These are phyloP conservation scores for Mycena latifolia DNA, from an alignment of 768 basidiomycete species.

Conservation along the genomic window DNA sequence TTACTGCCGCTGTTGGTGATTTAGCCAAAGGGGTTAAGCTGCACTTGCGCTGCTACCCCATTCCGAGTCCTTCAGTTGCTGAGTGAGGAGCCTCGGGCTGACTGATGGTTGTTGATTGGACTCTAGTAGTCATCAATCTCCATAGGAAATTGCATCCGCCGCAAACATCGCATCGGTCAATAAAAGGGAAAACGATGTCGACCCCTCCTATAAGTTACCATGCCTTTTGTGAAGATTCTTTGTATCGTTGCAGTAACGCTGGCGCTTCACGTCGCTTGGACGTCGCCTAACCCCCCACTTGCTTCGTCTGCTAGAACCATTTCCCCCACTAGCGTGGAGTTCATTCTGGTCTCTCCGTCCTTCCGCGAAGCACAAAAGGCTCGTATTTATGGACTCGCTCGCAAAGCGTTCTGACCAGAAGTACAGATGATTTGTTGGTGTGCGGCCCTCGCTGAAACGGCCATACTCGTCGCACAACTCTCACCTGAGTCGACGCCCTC, in stretches of 20 bases:
- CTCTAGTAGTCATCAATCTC: too few relatives aligned
- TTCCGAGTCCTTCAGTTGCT: too few relatives aligned
- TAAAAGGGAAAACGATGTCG: background rate
- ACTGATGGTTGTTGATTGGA: too few relatives aligned
- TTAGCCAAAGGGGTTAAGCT: too few relatives aligned
- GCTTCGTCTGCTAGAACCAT: slow-evolving; percentile 4
- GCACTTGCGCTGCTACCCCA: too few relatives aligned
- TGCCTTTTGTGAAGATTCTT: slow-evolving; percentile 18
- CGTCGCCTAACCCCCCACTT: slow-evolving; percentile 27
- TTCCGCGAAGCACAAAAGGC: slow-evolving; percentile 24
- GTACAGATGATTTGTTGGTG: slow-evolving; percentile 11
- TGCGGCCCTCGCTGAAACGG: slow-evolving; percentile 1
- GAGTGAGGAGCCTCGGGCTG: too few relatives aligned
- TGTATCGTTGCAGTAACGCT: slow-evolving; percentile 12
- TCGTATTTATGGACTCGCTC: background rate
- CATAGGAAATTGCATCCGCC: too few relatives aligned
- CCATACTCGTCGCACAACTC: background rate
- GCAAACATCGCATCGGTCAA: too few relatives aligned
- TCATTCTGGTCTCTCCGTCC: slow-evolving; percentile 18
- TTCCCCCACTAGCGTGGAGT: slow-evolving; percentile 18
- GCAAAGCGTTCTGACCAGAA: background rate
- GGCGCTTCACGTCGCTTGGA: slow-evolving; percentile 15
- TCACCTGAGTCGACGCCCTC: background rate
- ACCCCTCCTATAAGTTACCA: background rate
- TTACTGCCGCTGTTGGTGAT: too few relatives aligned